Evolutionary conservation across 139 green algal genomes (phyloP).

Genomic region (Tetradesmus obliquus): DNA sequence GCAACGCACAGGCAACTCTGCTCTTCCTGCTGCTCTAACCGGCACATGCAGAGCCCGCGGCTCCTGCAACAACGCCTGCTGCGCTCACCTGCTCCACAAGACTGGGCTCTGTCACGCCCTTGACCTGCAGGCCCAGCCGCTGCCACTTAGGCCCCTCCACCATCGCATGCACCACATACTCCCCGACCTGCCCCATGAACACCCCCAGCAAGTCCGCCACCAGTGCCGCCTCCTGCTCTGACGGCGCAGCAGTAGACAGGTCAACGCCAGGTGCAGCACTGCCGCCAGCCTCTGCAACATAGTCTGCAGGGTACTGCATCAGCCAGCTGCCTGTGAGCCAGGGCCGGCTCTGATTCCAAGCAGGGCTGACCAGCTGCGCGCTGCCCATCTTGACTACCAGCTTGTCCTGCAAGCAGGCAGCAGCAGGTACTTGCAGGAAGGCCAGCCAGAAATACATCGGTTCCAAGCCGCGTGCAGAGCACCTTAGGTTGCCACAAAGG

Average conservation of each 20-base stretch:
- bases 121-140: neutral
- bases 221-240: slow-evolving; percentile 57
- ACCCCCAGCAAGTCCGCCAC: slow-evolving; percentile 89
- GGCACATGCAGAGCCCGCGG: neutral
- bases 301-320: neutral
- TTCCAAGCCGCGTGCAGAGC: too few species aligned
- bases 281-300: slow-evolving; percentile 3
- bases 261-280: neutral
- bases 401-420: neutral
- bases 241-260: slow-evolving; percentile 14
- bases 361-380: slow-evolving; percentile 16
- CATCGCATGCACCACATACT: slow-evolving; percentile 61
- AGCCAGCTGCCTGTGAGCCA: slow-evolving; percentile 30
- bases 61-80: neutral
- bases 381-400: neutral
- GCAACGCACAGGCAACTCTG: neutral
- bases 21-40: neutral
- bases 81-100: slow-evolving; percentile 16
- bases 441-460: neutral
- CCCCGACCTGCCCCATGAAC: slow-evolving; percentile 82
- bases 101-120: neutral
- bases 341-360: slow-evolving; percentile 35
- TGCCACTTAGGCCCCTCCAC: slow-evolving; percentile 33
- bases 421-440: neutral
- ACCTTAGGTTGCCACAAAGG: too few species aligned